phyloP scores from a whole-genome alignment of 495 filamentous ascomycete species.

The Talaromyces stipitatus region DNA sequence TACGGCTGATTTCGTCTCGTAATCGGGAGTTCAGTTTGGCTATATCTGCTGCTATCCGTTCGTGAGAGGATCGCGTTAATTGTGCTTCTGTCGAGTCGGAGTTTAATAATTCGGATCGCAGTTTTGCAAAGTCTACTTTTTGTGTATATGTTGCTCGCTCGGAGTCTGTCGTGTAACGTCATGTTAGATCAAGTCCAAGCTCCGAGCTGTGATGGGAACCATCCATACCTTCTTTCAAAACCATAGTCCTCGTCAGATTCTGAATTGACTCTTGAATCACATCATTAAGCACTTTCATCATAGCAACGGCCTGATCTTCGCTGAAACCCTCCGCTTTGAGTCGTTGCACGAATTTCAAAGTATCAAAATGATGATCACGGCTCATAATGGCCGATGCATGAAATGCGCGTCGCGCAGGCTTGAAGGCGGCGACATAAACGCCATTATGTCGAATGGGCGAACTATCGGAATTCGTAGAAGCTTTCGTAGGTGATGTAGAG shows the following conservation, averaged over 20 bases:
- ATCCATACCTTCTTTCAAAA: constrained; percentile 71
- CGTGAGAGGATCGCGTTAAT: constrained; percentile 82
- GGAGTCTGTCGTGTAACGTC: constrained; percentile 29
- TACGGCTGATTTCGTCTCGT: constrained; percentile 87
- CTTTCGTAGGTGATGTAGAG: constrained; percentile 6
- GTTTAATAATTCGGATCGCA: constrained; percentile 86
- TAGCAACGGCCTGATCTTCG: constrained; percentile 87
- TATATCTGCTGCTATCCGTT: constrained; percentile 88
- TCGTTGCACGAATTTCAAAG: constrained; percentile 90
- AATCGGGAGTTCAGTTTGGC: constrained; percentile 83
- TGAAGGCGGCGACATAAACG: constrained; percentile 37
- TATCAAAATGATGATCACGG: constrained; percentile 96
- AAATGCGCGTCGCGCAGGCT: constrained; percentile 49
- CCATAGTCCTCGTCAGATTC: constrained; percentile 97
- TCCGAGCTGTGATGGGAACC: background rate
- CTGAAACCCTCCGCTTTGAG: constrained; percentile 89
- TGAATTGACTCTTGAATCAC: constrained; percentile 98
- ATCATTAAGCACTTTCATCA: constrained; percentile 96
- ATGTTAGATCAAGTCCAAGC: background rate
- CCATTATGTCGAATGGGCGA: constrained; percentile 38
- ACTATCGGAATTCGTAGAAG: constrained; percentile 10
- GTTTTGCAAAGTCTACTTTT: constrained; percentile 98
- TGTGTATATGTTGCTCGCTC: constrained; percentile 83
- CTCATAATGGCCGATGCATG: constrained; percentile 52
- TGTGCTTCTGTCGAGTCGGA: constrained; percentile 85